A percentile compares a stretch with the other conserved stretches of the same genome.
phyloP scores from a whole-genome alignment of 177 flowering plant genomes.

The Vitis hybrid region DNA sequence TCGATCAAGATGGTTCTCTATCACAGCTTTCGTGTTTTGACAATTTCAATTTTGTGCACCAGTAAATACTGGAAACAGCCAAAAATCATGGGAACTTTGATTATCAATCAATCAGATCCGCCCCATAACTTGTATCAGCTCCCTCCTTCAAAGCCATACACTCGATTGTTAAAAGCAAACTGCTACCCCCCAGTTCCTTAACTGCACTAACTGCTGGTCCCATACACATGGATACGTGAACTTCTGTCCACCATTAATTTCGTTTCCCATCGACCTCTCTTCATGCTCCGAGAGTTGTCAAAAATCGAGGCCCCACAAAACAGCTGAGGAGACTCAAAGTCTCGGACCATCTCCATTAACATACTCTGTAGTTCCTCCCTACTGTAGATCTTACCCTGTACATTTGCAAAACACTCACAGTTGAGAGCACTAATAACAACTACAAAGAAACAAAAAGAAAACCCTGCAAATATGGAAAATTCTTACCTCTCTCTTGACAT shows the following conservation, averaged over 20 bases:
- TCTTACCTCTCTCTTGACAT: constrained; percentile 50
- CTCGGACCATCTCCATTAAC: constrained; percentile 57
- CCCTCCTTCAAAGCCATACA: no score
- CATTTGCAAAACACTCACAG: neutral
- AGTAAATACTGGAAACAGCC: no score
- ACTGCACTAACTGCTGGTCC: constrained; percentile 1
- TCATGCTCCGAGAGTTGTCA: constrained; percentile 13
- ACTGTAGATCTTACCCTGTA: constrained; percentile 48
- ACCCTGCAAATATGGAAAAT: neutral
- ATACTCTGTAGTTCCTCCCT: constrained; percentile 58
- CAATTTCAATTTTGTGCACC: no score
- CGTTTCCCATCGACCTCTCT: constrained; percentile 14
- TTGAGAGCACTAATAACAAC: neutral
- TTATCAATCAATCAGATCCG: no score
- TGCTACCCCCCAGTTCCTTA: neutral
- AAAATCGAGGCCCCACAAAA: neutral
- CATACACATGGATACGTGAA: constrained; percentile 1
- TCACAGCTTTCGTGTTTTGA: no score
- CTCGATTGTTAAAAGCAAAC: no score
- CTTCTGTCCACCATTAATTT: neutral
- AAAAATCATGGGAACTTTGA: no score
- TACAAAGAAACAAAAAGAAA: neutral
- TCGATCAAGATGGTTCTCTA: no score
- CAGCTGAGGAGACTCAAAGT: constrained; percentile 24
- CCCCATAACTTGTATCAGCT: no score